Evolutionary conservation across 108 stramenopile genomes (phyloP), one percentile per base, ranked within the genome.

Genomic region (Conticribra weissflogii): DNA sequence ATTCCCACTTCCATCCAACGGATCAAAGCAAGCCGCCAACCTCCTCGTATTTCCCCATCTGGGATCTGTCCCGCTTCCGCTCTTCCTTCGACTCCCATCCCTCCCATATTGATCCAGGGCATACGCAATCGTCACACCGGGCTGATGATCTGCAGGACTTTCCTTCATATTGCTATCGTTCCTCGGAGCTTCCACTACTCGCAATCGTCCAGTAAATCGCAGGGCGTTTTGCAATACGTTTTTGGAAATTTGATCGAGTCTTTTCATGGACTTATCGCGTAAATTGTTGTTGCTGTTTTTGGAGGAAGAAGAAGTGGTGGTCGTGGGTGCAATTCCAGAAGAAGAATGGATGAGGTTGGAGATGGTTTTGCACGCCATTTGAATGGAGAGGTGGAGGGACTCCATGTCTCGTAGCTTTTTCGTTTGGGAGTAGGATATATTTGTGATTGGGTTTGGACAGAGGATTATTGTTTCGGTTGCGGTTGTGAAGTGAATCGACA

Each of bases 1-100:
- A 86, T 99, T 99, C 31, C 94, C 94, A 59, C 89, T 91, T 36
- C 99, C 99, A 82, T 99, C 99, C 56, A 99, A 81, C 18, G 99
- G 99, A 81, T 99, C 99, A 78, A 99, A 96, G 63, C 88, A 87
- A 7, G 97, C 96, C 7, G 78, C 78, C 36, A 79, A 56, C 47
- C 78, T 55, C 34, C 78, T 63, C 48, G 71, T 64, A 19, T 66
- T 71, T 5, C 70, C 78, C 78, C 78, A 71, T 32, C 63, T 68
- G 54, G 61, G 51, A 64, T 36, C 58, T 5, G 23, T 44, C 41
- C 67, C 67, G 36, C 52, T 44, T 34, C 22, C 63, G 12, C 27
- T 59, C 59, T 36, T 54, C 28, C 51, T 48, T 29, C 47, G 45
- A 18, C 56, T 63, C 44, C 56, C 33, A 16, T 63, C 68, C 4